Conservation (phyloP, 2,329 filamentous ascomycete species). For the Fusarium coicis region DNA sequence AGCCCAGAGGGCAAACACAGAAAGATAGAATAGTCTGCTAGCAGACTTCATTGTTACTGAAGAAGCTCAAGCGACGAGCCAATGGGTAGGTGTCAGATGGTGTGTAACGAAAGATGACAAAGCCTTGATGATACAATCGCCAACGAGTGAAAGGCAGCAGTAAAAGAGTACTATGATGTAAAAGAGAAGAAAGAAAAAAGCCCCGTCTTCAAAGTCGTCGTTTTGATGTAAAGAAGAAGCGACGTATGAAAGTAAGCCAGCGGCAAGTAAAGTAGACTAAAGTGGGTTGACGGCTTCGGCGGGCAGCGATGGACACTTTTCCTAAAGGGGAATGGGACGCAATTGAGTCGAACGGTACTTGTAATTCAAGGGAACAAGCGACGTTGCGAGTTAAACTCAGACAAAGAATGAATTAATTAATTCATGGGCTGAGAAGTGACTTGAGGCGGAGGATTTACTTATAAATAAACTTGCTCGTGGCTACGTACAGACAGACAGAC, state of each 20-base stretch:
- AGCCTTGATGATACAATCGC: background rate
- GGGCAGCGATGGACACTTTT: constrained; percentile 33
- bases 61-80: constrained; percentile 11
- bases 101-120: background rate
- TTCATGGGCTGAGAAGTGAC: background rate
- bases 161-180: background rate
- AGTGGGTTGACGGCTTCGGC: constrained; percentile 40
- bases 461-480: constrained; percentile 14
- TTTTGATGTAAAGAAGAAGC: constrained; percentile 34
- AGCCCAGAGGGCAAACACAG: constrained; percentile 66
- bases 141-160: constrained; percentile 29
- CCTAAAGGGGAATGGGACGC: constrained; percentile 13
- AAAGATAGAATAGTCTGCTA: constrained; percentile 65
- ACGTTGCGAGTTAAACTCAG: background rate
- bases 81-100: background rate
- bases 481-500: background rate
- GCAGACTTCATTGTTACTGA: constrained; percentile 61
- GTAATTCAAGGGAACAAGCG: constrained; percentile 11
- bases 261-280: constrained; percentile 31
- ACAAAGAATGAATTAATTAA: background rate
- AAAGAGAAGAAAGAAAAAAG: background rate
- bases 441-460: background rate
- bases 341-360: constrained; percentile 27
- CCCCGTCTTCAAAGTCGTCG: constrained; percentile 2
- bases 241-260: constrained; percentile 36